Conservation (phyloP, 768 basidiomycete species). For the Agaricus sinodeliciosus region DNA sequence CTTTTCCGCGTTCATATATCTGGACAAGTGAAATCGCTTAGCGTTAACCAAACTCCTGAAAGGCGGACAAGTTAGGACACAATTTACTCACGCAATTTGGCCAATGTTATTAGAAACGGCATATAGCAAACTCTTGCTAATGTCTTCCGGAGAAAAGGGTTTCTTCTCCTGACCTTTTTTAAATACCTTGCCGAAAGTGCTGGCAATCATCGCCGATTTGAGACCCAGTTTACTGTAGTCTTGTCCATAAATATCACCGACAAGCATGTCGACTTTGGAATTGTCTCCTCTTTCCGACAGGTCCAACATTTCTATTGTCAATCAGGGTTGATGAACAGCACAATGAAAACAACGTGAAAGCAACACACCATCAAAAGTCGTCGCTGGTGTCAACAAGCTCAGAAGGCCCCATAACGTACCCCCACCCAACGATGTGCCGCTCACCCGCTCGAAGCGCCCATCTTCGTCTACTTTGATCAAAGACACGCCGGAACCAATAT, state of each 20-base stretch:
- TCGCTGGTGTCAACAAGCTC: slow-evolving; percentile 91
- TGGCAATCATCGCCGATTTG: slow-evolving; percentile 97
- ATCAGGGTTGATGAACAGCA: slow-evolving; percentile 9
- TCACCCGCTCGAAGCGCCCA: slow-evolving; percentile 92
- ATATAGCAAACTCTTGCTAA: slow-evolving; percentile 89
- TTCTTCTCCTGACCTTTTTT: slow-evolving; percentile 77
- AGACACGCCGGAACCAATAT: slow-evolving; percentile 96
- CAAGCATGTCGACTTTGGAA: slow-evolving; percentile 93
- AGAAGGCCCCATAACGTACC: slow-evolving; percentile 97
- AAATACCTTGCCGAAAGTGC: slow-evolving; percentile 98
- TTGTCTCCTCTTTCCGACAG: slow-evolving; percentile 95
- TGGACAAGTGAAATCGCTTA: slow-evolving; percentile 22
- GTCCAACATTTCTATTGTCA: slow-evolving; percentile 80
- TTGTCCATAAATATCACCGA: slow-evolving; percentile 98
- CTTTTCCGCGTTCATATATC: slow-evolving; percentile 99
- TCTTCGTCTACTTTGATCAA: slow-evolving; percentile 97
- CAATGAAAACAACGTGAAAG: slow-evolving; percentile 4
- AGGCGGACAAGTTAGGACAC: slow-evolving; percentile 1
- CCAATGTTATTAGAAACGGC: slow-evolving; percentile 99
- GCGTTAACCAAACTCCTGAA: neutral
- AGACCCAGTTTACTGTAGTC: slow-evolving; percentile 94
- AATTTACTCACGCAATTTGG: slow-evolving; percentile 90
- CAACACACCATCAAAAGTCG: slow-evolving; percentile 86
- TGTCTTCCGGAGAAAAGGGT: slow-evolving; percentile 85
- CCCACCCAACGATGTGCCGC: slow-evolving; percentile 94